Evolutionary conservation across 805 yeast species (phyloP), one percentile per base, ranked within the genome.

Genomic region (Starmera caribaea): DNA sequence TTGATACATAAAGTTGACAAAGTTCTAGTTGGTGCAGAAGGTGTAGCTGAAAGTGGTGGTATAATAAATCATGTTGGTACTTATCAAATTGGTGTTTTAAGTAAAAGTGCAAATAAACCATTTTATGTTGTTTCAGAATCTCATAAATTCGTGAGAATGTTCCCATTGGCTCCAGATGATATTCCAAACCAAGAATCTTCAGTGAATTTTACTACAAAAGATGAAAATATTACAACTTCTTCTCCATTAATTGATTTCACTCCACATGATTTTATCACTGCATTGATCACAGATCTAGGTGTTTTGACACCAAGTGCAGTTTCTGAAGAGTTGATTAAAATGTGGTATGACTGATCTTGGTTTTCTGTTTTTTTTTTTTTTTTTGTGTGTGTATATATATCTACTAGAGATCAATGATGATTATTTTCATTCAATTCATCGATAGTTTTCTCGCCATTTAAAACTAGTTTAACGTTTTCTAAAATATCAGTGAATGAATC

Each of bases 41-140:
- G 99, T 49, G 99, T 92, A 4, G 95, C 96, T 3, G 99, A 92
- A 65, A 82, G 94, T 58, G 99, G 99, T 41, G 99, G 99, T 29
- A 87, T 94, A 36, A 90, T 92, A 49, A 92, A 92, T 61, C 89
- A 84, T 49, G 80, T 92, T 45, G 99, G 99, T 6, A 81, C 95
- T 2, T 92, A 86, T 61, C 96, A 92, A 54, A 81, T 90, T 37
- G 97, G 97, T 32, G 90, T 92, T 35, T 65, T 92, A 42, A 96
- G 97, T 3, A 81, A 84, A 50, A 79, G 82, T 43, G 84, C 95
- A 44, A 83, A 87, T 57, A 90, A 87, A 58, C 98, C 97, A 5
- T 74, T 92, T 35, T 92, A 89, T 51, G 97, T 88, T 36, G 92
- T 87, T 8, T 82, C 96, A 1, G 99, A 92, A 56, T 76, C 89